Conservation (phyloP, 176 grass and related monocot species). For the Panicum miliaceum region DNA sequence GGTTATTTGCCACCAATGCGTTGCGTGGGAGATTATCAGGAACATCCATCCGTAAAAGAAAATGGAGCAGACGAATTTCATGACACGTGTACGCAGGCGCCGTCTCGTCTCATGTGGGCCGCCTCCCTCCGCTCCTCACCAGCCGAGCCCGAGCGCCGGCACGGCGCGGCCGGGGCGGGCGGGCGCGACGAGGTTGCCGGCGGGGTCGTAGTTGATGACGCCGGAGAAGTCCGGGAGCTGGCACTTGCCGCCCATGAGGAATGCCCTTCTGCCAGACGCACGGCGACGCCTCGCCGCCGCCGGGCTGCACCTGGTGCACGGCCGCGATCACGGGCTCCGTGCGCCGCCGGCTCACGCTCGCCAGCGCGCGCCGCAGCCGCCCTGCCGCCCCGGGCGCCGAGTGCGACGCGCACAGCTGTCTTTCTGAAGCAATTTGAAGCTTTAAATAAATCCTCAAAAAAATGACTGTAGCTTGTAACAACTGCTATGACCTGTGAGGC, state of each 20-base stretch:
- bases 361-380: conserved; percentile 52
- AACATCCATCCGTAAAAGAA: not conserved
- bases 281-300: conserved; percentile 42
- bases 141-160: conserved; percentile 55
- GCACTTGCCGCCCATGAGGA: conserved; percentile 94
- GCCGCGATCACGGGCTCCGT: conserved; percentile 81
- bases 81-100: not conserved
- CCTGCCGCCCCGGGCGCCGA: conserved; percentile 39
- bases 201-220: conserved; percentile 75
- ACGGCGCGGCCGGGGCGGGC: conserved; percentile 49
- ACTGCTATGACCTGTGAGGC: not conserved
- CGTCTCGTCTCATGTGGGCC: not conserved
- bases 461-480: not conserved
- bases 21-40: not conserved
- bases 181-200: conserved; percentile 69
- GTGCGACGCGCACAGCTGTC: conserved; percentile 68
- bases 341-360: conserved; percentile 56
- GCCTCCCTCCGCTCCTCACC: conserved; percentile 24
- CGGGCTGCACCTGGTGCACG: conserved; percentile 75
- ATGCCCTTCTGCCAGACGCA: conserved; percentile 91
- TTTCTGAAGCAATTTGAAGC: not conserved
- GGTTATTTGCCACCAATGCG: not conserved
- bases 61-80: not conserved
- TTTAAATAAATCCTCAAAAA: not conserved
- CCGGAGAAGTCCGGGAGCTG: conserved; percentile 96